Evolutionary conservation across 768 basidiomycete genomes (phyloP).

Genomic region (Suillus americanus): DNA sequence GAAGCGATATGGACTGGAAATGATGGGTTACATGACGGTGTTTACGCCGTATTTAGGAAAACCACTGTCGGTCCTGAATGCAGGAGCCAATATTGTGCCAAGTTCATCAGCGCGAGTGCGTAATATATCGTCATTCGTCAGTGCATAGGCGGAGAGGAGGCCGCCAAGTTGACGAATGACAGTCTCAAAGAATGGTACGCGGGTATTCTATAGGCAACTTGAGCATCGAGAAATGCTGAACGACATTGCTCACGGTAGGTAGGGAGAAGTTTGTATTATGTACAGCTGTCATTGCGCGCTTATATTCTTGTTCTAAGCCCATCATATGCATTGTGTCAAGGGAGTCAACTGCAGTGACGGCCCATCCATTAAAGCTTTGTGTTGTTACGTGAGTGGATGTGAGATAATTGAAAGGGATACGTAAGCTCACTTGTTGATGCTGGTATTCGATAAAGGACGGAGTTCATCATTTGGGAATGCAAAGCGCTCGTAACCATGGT

Average conservation of each 20-base stretch:
- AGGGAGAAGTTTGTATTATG: slow-evolving; percentile 49
- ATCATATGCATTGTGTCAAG: slow-evolving; percentile 87
- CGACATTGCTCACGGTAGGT: slow-evolving; percentile 35
- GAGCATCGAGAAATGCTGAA: neutral
- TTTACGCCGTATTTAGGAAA: slow-evolving; percentile 74
- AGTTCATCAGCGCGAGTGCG: slow-evolving; percentile 77
- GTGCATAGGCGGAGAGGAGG: slow-evolving; percentile 77
- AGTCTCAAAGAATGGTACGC: slow-evolving; percentile 74
- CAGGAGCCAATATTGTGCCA: slow-evolving; percentile 66
- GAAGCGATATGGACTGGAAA: slow-evolving; percentile 14
- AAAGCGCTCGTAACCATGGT: slow-evolving; percentile 59
- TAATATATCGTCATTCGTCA: slow-evolving; percentile 62
- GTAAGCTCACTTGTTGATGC: slow-evolving; percentile 49
- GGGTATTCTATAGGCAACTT: slow-evolving; percentile 27
- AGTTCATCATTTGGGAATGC: slow-evolving; percentile 69
- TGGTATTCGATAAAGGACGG: slow-evolving; percentile 46
- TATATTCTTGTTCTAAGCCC: slow-evolving; percentile 71
- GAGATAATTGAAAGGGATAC: neutral
- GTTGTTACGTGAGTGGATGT: slow-evolving; percentile 1
- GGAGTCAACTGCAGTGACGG: slow-evolving; percentile 74
- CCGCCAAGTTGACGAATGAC: slow-evolving; percentile 91
- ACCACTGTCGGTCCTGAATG: slow-evolving; percentile 68
- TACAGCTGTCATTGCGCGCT: slow-evolving; percentile 57
- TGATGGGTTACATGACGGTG: slow-evolving; percentile 45
- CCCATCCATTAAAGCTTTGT: slow-evolving; percentile 80